A percentile compares a stretch with the other conserved stretches of the same genome.
Evolutionary conservation across 768 basidiomycete genomes (phyloP).

Genomic region (Pulveroboletus ravenelii): DNA sequence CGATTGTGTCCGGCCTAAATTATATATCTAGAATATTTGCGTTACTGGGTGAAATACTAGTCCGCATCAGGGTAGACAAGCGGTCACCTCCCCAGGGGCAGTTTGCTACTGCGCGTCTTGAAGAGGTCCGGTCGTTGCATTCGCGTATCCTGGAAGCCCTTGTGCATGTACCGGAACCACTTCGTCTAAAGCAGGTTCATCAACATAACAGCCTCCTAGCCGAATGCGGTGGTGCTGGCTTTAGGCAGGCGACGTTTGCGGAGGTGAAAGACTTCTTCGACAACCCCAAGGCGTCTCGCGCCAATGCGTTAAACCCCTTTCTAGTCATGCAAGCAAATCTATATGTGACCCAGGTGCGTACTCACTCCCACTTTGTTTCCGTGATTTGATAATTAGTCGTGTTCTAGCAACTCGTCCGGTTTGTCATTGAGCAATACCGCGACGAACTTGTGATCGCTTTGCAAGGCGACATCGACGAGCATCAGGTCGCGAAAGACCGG

Average conservation of each 20-base stretch:
- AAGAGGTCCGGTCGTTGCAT: slow-evolving; percentile 81
- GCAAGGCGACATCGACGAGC: slow-evolving; percentile 61
- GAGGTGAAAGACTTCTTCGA: slow-evolving; percentile 91
- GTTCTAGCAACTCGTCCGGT: slow-evolving; percentile 85
- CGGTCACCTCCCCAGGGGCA: slow-evolving; percentile 81
- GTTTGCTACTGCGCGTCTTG: slow-evolving; percentile 77
- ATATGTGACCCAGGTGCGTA: slow-evolving; percentile 80
- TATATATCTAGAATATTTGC: slow-evolving; percentile 85
- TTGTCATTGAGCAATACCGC: slow-evolving; percentile 88
- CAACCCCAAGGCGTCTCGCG: slow-evolving; percentile 82
- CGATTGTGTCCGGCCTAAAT: slow-evolving; percentile 81
- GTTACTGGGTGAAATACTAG: slow-evolving; percentile 79
- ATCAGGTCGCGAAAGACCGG: slow-evolving; percentile 62
- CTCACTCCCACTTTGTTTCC: not conserved
- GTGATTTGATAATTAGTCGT: not conserved
- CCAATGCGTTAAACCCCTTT: slow-evolving; percentile 83
- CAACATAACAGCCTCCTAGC: slow-evolving; percentile 45
- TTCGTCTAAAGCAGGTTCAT: slow-evolving; percentile 60
- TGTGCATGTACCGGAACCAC: slow-evolving; percentile 68
- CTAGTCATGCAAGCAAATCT: slow-evolving; percentile 90
- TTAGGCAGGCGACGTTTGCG: slow-evolving; percentile 77
- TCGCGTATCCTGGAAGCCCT: slow-evolving; percentile 70
- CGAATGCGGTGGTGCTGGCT: slow-evolving; percentile 66
- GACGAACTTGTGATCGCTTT: slow-evolving; percentile 74
- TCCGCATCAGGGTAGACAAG: slow-evolving; percentile 83